Conservation (phyloP, 1,284 basidiomycete genomes). For the Heterobasidion occidentale region DNA sequence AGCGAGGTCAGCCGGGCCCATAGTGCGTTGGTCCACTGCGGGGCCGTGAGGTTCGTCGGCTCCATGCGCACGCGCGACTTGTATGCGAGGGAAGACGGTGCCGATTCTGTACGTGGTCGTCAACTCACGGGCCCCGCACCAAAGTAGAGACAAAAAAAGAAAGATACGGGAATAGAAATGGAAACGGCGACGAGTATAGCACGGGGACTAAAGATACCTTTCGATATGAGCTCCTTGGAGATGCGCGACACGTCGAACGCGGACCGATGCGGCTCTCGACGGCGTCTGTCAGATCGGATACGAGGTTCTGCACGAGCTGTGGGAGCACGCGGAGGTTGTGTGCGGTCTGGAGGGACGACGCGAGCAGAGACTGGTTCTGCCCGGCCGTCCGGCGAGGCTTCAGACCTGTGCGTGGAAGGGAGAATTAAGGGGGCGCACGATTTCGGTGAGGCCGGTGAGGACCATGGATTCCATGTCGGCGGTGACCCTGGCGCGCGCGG, state of each 20-base stretch:
- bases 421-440: conserved; percentile 39
- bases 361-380: conserved; percentile 83
- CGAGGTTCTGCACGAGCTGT: conserved; percentile 72
- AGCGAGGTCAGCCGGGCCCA: conserved; percentile 81
- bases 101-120: conserved; percentile 26
- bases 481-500: conserved; percentile 61
- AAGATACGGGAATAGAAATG: too few species aligned
- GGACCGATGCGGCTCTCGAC: conserved; percentile 75
- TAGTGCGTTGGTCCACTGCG: conserved; percentile 75
- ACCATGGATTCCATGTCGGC: conserved; percentile 88
- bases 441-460: conserved; percentile 60
- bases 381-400: conserved; percentile 28
- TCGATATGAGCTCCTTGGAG: conserved; percentile 71
- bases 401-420: background rate
- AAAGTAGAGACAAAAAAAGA: background rate
- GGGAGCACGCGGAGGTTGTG: conserved; percentile 87
- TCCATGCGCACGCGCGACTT: conserved; percentile 79
- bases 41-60: conserved; percentile 74
- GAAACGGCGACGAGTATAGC: background rate
- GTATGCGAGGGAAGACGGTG: conserved; percentile 44
- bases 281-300: conserved; percentile 77
- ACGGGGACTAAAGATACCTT: conserved; percentile 29
- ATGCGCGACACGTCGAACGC: conserved; percentile 85
- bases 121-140: background rate
- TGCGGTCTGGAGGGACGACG: conserved; percentile 90